phyloP scores from a whole-genome alignment of 139 green algal species.

The Zygnema cylindricum region DNA sequence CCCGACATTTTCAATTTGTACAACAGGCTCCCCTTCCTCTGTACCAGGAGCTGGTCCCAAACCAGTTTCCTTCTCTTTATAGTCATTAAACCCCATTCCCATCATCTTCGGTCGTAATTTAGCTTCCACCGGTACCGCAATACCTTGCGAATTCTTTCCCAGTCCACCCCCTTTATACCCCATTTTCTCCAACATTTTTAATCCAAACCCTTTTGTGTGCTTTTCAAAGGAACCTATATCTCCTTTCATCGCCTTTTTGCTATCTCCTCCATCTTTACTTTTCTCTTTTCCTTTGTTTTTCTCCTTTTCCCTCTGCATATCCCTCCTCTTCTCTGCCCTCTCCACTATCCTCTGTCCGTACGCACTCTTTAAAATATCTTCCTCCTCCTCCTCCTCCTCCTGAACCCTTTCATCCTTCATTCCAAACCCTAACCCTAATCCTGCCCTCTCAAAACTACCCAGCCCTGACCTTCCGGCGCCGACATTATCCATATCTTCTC shows the following conservation, averaged over 20 bases:
- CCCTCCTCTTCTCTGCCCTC: slow-evolving; percentile 55
- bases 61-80: slow-evolving; percentile 45
- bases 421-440: slow-evolving; percentile 34
- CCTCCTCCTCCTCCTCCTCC: slow-evolving; percentile 64
- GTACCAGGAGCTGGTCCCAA: slow-evolving; percentile 35
- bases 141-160: slow-evolving; percentile 78
- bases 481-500: slow-evolving; percentile 9
- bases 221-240: slow-evolving; percentile 80
- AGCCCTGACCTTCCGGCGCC: slow-evolving; percentile 7
- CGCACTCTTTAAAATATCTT: slow-evolving; percentile 75
- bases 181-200: slow-evolving; percentile 96
- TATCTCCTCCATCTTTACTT: background rate
- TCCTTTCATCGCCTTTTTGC: background rate
- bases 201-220: slow-evolving; percentile 92
- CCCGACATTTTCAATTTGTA: slow-evolving; percentile 20
- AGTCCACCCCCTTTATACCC: slow-evolving; percentile 83
- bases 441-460: background rate
- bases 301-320: slow-evolving; percentile 58
- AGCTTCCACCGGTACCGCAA: slow-evolving; percentile 84
- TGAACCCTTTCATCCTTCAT: background rate
- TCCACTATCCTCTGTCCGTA: slow-evolving; percentile 78
- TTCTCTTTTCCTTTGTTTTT: slow-evolving; percentile 62
- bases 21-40: slow-evolving; percentile 6
- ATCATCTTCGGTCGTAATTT: slow-evolving; percentile 89
- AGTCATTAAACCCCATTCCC: slow-evolving; percentile 88